Conservation (phyloP, 768 basidiomycete genomes). For the Flagelloscypha sp. region DNA sequence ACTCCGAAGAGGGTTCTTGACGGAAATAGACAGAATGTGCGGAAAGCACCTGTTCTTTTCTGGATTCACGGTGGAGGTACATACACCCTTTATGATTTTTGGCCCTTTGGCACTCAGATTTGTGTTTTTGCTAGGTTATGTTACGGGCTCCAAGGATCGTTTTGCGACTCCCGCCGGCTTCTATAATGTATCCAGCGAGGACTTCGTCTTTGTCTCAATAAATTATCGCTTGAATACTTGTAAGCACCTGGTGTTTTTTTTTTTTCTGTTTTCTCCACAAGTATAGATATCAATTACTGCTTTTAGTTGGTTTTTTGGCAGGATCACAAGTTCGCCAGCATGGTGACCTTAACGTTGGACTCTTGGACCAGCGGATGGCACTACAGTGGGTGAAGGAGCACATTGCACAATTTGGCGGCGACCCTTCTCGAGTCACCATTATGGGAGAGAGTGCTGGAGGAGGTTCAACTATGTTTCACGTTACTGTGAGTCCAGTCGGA, state of each 20-base stretch:
- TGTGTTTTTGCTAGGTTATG: too few relatives aligned
- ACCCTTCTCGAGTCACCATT: slow-evolving; percentile 36
- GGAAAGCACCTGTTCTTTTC: slow-evolving; percentile 30
- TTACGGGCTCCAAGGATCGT: too few relatives aligned
- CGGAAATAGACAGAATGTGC: too few relatives aligned
- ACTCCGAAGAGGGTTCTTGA: too few relatives aligned
- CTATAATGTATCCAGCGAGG: too few relatives aligned
- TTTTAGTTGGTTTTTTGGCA: slow-evolving; percentile 39
- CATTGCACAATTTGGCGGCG: slow-evolving; percentile 35
- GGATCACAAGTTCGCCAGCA: too few relatives aligned
- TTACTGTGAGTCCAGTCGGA: too few relatives aligned
- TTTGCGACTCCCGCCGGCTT: too few relatives aligned
- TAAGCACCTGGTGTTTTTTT: too few relatives aligned
- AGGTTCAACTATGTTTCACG: too few relatives aligned
- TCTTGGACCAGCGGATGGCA: slow-evolving; percentile 40
- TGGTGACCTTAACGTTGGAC: slow-evolving; percentile 38
- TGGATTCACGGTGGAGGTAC: slow-evolving; percentile 35
- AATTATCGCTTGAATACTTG: slow-evolving; percentile 34
- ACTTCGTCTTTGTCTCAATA: slow-evolving; percentile 29
- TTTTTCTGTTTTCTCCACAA: too few relatives aligned
- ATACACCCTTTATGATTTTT: slow-evolving; percentile 32
- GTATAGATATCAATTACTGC: too few relatives aligned
- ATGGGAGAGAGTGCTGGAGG: slow-evolving; percentile 20
- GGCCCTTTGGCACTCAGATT: slow-evolving; percentile 35
- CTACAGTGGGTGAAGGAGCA: slow-evolving; percentile 36